These are phyloP conservation scores for Ostreobium quekettii DNA, from an alignment of 139 green algal species.

Conservation along the genomic window DNA sequence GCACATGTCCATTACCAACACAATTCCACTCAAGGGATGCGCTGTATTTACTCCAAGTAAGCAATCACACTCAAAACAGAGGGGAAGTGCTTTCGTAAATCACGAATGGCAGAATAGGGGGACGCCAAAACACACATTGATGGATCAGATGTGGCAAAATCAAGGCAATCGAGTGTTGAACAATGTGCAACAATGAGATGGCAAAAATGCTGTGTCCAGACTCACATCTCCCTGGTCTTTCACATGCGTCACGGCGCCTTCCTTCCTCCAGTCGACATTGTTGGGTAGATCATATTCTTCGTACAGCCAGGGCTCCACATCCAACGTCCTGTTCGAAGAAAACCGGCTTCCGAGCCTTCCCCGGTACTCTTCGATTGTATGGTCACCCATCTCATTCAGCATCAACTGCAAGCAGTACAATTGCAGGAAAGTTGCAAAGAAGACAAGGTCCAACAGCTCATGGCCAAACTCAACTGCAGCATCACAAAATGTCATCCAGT, in stretches of 20 bases:
- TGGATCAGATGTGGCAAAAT: slow-evolving; percentile 9
- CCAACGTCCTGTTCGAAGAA: background rate
- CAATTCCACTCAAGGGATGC: too few species aligned
- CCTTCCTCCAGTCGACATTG: slow-evolving; percentile 67
- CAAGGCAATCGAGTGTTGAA: background rate
- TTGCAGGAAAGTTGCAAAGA: too few species aligned
- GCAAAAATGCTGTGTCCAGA: too few species aligned
- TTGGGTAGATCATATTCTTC: slow-evolving; percentile 36
- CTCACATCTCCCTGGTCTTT: slow-evolving; percentile 66
- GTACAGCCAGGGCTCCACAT: slow-evolving; percentile 12
- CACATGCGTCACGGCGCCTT: slow-evolving; percentile 67
- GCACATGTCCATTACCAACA: too few species aligned
- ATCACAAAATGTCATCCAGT: too few species aligned
- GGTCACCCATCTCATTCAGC: slow-evolving; percentile 76
- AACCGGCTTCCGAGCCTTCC: slow-evolving; percentile 50
- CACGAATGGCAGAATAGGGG: background rate
- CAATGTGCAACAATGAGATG: background rate
- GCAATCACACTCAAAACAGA: too few species aligned
- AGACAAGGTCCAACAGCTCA: too few species aligned
- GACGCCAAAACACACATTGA: background rate
- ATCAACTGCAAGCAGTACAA: slow-evolving; percentile 59
- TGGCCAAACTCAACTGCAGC: too few species aligned
- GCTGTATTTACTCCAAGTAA: too few species aligned
- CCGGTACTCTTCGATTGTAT: slow-evolving; percentile 80
- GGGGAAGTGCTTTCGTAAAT: background rate